Evolutionary conservation across 768 basidiomycete genomes (phyloP), one percentile per base, ranked within the genome.

Genomic region (Boletus coccyginus): DNA sequence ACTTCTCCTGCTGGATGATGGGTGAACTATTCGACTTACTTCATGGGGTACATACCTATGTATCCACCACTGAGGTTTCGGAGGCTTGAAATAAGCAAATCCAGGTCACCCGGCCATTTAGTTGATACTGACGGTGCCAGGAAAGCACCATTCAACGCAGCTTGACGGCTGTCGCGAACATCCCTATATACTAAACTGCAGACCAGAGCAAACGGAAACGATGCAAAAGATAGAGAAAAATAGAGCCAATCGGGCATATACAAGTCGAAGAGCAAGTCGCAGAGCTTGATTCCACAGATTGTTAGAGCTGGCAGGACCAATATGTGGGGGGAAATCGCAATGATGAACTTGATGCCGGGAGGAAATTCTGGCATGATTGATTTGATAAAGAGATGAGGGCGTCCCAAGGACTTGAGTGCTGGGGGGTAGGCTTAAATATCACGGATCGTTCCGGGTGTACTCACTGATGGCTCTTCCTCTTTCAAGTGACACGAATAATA

Each of bases 101-200:
- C 72, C 5, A 78, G 36, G 38, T 73, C 72, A 24, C 73, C 72
- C 3, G 74, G 74, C 70, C 68, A 72, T 24, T 55, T 64, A 40
- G 65, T 72, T 10, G 61, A 43, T 14, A 74, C 68, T 14, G 19
- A 55, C 1, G 75, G 76, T 7, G 75, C 65, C 35, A 71, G 46
- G 27, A 68, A 52, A 8, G 74, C 73, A 5, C 71, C 69, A 24
- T 57, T 53, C 5, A 42, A 13, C 7, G 43, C 47, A 35, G 62
- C 62, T 32, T 61, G 49, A 3, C 40, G 56, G 8, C 27, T 53
- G 17, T 64, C 56, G 10, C 36, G 49, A 39, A 42, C 14, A 14
- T 64, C 52, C 13, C 42, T 35, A 38, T 59, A 59, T 2, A 62
- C 19, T 3, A 56, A 50, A n/a, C 45, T 57, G 14, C 51, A 50